These are phyloP conservation scores for Gossypium thurberi DNA, from an alignment of 345 rosid species.

Conservation along the genomic window DNA sequence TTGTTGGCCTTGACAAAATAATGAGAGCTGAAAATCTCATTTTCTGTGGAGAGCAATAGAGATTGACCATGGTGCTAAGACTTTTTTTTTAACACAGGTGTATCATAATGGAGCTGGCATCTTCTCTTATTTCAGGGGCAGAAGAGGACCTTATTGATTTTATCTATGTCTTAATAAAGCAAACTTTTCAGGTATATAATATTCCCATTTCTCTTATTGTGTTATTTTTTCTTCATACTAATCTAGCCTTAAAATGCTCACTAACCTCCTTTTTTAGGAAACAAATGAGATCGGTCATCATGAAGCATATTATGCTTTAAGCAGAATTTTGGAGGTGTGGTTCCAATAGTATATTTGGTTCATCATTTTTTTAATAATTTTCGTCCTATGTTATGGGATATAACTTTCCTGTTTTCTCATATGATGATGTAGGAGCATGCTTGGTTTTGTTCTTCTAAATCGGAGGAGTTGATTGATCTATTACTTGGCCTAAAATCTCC, in stretches of 20 bases:
- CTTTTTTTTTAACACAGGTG: constrained; percentile 25
- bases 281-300: constrained; percentile 41
- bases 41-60: not conserved
- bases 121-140: constrained; percentile 69
- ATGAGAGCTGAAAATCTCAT: not conserved
- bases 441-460: constrained; percentile 64
- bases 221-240: constrained; percentile 1
- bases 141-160: constrained; percentile 57
- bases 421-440: constrained; percentile 56
- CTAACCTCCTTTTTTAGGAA: constrained; percentile 35
- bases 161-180: constrained; percentile 52
- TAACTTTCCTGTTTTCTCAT: constrained; percentile 14
- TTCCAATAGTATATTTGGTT: constrained; percentile 12
- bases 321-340: constrained; percentile 65
- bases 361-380: not conserved
- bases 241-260: constrained; percentile 4
- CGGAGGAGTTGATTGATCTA: constrained; percentile 61
- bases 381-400: not conserved
- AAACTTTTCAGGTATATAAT: constrained; percentile 50
- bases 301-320: constrained; percentile 64
- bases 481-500: constrained; percentile 57
- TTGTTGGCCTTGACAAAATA: not conserved
- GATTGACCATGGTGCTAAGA: not conserved
- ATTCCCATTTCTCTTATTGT: not conserved
- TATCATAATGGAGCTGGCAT: constrained; percentile 59